phyloP scores from a whole-genome alignment of 1,284 basidiomycete species.

The Entoloma clypeatum region DNA sequence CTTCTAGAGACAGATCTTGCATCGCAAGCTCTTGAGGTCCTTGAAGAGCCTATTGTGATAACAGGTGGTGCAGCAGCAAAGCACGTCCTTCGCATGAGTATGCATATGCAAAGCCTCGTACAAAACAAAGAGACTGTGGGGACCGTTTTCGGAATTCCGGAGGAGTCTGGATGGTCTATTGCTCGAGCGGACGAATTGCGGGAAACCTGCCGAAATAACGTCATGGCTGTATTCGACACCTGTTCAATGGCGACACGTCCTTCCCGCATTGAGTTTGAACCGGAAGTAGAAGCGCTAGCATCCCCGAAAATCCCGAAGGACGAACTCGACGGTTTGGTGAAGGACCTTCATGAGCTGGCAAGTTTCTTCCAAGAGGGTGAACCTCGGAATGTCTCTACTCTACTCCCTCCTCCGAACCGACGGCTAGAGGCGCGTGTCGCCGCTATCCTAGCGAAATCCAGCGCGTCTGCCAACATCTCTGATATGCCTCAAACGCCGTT shows the following conservation, averaged over 20 bases:
- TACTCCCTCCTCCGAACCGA: conserved; percentile 43
- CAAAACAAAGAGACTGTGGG: conserved; percentile 43
- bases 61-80: conserved; percentile 69
- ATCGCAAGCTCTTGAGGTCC: conserved; percentile 82
- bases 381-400: conserved; percentile 20
- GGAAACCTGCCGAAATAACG: conserved; percentile 67
- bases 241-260: conserved; percentile 72
- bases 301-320: conserved; percentile 46
- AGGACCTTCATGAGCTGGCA: conserved; percentile 81
- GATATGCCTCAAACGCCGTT: conserved; percentile 71
- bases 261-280: conserved; percentile 69
- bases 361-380: conserved; percentile 76
- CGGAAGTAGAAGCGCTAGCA: conserved; percentile 45
- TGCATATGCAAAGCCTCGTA: conserved; percentile 49
- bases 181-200: conserved; percentile 61
- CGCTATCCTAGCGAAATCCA: conserved; percentile 75
- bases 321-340: conserved; percentile 82
- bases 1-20: conserved; percentile 85
- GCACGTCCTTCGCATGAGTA: conserved; percentile 86
- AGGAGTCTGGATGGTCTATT: conserved; percentile 84
- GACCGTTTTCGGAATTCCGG: conserved; percentile 78
- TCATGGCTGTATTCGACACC: conserved; percentile 82
- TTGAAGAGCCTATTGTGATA: conserved; percentile 84
- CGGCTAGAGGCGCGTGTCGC: conserved; percentile 73
- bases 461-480: conserved; percentile 42